Evolutionary conservation across 371 early-diverging fungal genomes (phyloP), one percentile per base, ranked within the genome.

Genomic region (Mucor indicus): DNA sequence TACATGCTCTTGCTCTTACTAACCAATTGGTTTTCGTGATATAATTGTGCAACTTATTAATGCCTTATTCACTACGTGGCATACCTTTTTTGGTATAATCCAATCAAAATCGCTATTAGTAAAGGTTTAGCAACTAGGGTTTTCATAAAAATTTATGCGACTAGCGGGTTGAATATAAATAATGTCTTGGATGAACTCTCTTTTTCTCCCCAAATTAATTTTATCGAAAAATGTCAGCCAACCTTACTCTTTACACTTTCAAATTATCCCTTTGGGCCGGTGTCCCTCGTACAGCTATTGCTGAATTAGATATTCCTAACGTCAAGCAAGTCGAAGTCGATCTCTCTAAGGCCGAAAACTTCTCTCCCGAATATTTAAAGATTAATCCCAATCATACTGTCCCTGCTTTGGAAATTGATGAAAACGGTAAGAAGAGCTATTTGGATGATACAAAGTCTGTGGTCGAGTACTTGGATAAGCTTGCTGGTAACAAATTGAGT

Each of bases 311-410:
- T 17, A 43, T 64, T n/a, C 44, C 48, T 9, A 29, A 56, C 15
- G 50, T 69, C 20, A 59, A 69, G 29, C 31, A 44, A 19, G 57
- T 61, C 11, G 55, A 55, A 15, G 40, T 69, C 16, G 64, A 69
- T 38, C 57, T 69, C 22, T 61, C 62, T 20, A 64, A 69, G 21
- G 69, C 65, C 7, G 69, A 61, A 43, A 69, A 69, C 42, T 62
- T 58, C 38, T 37, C 65, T 22, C 69, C 69, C 15, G 55, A 55
- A 13, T 69, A 42, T 37, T 43, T 69, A 24, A 56, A 53, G 22
- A 46, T 60, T 25, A 65, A 65, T 13, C 66, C 69, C 4, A 40
- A 69, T 4, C 53, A 62, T 39, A 69, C 65, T 19, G 62, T 69
- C 21, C 69, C 69, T 21, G 35, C 66, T 6, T 55, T 69, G 9